Base-by-base conservation (phyloP, 176 grass and related monocot genomes). In the Eleusine indica region DNA sequence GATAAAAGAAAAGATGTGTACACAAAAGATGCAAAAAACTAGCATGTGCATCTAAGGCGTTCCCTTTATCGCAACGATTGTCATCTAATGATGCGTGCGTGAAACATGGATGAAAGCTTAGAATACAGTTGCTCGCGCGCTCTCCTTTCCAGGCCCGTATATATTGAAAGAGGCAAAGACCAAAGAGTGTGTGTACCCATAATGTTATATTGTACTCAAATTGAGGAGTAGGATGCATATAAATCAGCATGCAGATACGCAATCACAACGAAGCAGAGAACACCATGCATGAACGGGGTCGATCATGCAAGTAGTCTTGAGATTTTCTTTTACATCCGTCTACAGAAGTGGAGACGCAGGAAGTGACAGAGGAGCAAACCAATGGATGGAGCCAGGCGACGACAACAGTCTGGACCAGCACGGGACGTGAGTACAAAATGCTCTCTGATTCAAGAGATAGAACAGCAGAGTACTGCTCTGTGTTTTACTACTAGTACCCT, bases 291-390 rank as follows among this genome's bases (percentile, higher is more conserved):
- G 16, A 57, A 57, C 17, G 4, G 6, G 8, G 25, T 57, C 4
- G 8, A 29, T 63, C 53, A 56, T 63, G 60, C 3, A 25, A 28
- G 60, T 12, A 63, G 9, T 19, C 53, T 57, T 22, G 57, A 60
- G 57, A 22, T 60, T 22, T 60, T 60, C 22, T n/a, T 22, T 25
- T 25, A 25, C 19, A 22, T n/a, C n/a, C 16, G 14, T 21, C 54
- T 22, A 66, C 67, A 54, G 10, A 73, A 57, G 41, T 5, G 8
- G 25, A 38, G 46, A 25, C 35, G 22, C 11, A 18, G 4, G 63
- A 65, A 72, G 37, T 67, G 74, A 83, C 58, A 73, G 6, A 46
- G 81, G 52, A 73, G n/a, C 81, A 66, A 84, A 66, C 68, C 28
- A 3, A 3, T 43, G 47, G 47, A 49, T 49, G 47, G 11, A 2